Evolutionary conservation across 2,329 filamentous ascomycete genomes (phyloP).

Genomic region (Thelonectria rubi): DNA sequence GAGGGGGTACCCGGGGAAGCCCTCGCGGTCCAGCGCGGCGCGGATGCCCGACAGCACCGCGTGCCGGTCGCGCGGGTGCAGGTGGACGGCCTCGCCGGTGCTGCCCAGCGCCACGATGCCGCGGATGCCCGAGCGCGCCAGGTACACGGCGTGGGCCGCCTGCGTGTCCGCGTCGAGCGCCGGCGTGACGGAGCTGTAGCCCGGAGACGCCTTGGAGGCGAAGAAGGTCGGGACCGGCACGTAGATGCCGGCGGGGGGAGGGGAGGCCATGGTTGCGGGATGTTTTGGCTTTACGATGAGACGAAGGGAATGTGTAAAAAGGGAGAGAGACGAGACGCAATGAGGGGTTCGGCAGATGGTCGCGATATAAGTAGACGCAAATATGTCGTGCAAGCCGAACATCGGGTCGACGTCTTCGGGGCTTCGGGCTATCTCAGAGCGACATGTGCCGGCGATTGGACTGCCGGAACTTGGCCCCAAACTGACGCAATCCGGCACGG

Average conservation of each 20-base stretch:
- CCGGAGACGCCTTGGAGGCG: conserved; percentile 51
- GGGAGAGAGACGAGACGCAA: neutral
- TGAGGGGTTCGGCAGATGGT: conserved; percentile 1
- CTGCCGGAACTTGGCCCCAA: neutral
- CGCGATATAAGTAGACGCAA: conserved; percentile 33
- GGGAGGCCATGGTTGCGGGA: conserved; percentile 36
- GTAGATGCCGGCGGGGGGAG: conserved; percentile 64
- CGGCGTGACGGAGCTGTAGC: conserved; percentile 56
- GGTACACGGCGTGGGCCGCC: conserved; percentile 65
- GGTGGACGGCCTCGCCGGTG: conserved; percentile 71
- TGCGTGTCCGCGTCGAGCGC: conserved; percentile 68
- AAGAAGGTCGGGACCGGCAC: conserved; percentile 74
- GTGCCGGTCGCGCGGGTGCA: conserved; percentile 65
- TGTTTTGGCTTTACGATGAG: neutral
- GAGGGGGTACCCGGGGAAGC: conserved; percentile 66
- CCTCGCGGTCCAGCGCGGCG: conserved; percentile 62
- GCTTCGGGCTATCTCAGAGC: conserved; percentile 38
- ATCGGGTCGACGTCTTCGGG: conserved; percentile 27
- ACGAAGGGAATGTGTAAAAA: neutral
- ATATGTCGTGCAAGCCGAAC: conserved; percentile 20
- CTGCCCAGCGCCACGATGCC: conserved; percentile 71
- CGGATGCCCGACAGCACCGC: conserved; percentile 64
- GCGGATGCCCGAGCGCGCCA: conserved; percentile 66
- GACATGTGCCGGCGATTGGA: conserved; percentile 20
- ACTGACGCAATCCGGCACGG: conserved; percentile 24